Evolutionary conservation across 1,284 basidiomycete species (phyloP), one percentile per base, ranked within the genome.

Genomic region (Tetrapyrgos nigripes): DNA sequence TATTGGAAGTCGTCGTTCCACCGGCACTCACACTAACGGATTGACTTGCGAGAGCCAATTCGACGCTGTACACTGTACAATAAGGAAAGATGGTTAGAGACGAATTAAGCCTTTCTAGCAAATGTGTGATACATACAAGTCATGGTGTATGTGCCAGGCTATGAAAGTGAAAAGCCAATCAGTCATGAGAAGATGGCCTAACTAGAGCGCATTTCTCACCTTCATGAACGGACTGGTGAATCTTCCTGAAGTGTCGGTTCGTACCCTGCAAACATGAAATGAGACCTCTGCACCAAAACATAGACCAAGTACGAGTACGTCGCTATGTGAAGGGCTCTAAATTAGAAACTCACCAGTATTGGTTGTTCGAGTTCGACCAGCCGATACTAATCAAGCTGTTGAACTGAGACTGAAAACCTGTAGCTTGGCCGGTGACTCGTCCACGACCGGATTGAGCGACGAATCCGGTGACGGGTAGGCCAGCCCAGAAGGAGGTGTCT

Each of bases 201-300:
- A n/a, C n/a, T n/a, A n/a, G n/a, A n/a, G n/a, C n/a, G n/a, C n/a
- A n/a, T n/a, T n/a, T n/a, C n/a, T n/a, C n/a, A n/a, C n/a, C n/a
- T 76, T 78, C 75, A 79, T 78, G 49, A 67, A 69, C n/a, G 77
- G 76, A 26, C 67, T 72, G n/a, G 70, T 69, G 62, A 72, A 79
- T 14, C 66, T 60, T 6, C 75, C 73, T 47, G 62, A 67, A 4
- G 71, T 66, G 53, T 68, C 69, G 4, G 73, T 68, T 19, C 72
- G 69, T 2, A 63, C 68, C 72, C 71, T 74, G 50, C 11, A 52
- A 2, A 26, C 13, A 37, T 21, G 3, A 33, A 8, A 8, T 33
- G 9, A 8, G 14, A 8, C 31, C 8, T 33, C 31, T 8, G 31
- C 31, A 33, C 31, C 31, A 33, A 14, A 14, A 33, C 14, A 8